Percentiles rank a stretch among this genome's conserved stretches.
Evolutionary conservation across 1,284 basidiomycete genomes (phyloP).

Genomic region (Ganoderma sinense): DNA sequence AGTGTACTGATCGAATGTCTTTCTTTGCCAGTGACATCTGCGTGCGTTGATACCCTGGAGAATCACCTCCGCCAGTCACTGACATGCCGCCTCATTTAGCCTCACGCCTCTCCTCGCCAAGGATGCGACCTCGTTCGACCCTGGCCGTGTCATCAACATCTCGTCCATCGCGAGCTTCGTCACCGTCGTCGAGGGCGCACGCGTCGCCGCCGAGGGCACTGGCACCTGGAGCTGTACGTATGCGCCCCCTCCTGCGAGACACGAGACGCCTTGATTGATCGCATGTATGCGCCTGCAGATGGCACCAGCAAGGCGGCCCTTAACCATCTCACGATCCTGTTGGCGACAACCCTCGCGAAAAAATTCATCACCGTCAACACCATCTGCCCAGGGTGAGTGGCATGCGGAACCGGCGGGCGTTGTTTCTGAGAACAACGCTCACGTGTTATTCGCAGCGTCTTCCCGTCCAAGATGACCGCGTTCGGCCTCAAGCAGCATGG

Average conservation of each 20-base stretch:
- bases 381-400: conserved; percentile 76
- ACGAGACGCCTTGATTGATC: neutral
- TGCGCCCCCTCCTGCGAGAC: neutral
- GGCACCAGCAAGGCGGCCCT: conserved; percentile 85
- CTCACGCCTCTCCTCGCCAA: conserved; percentile 72
- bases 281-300: conserved; percentile 50
- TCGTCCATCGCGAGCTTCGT: conserved; percentile 77
- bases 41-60: conserved; percentile 48
- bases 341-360: conserved; percentile 75
- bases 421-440: neutral
- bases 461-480: conserved; percentile 89
- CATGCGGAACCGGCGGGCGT: neutral
- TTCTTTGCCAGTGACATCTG: conserved; percentile 62
- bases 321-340: conserved; percentile 81
- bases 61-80: neutral
- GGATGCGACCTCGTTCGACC: conserved; percentile 70
- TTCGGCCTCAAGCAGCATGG: conserved; percentile 71
- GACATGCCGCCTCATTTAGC: conserved; percentile 38
- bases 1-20: neutral
- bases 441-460: conserved; percentile 56
- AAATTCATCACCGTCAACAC: conserved; percentile 84
- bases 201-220: conserved; percentile 60
- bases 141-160: conserved; percentile 83
- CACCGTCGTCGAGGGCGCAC: conserved; percentile 56
- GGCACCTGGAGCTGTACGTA: conserved; percentile 86